Conservation (phyloP, 495 filamentous ascomycete species). For the Xylaria grammica region DNA sequence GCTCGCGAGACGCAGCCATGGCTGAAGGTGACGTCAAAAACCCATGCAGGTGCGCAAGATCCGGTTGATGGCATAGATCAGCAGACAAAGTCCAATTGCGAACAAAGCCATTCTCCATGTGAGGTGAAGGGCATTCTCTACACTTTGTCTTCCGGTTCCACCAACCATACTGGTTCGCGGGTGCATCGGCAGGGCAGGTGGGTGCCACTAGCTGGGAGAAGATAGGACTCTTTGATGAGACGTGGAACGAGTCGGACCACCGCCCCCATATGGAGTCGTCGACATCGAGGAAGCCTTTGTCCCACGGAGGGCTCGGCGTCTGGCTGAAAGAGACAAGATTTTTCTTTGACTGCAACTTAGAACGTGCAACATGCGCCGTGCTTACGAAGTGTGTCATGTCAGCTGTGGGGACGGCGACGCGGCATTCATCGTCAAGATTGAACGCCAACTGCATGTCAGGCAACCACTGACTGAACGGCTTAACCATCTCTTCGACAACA, state of each 20-base stretch:
- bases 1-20: constrained; percentile 63
- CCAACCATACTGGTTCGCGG: constrained; percentile 52
- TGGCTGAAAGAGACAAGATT: constrained; percentile 38
- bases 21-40: constrained; percentile 68
- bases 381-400: constrained; percentile 44
- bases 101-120: constrained; percentile 70
- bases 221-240: constrained; percentile 36
- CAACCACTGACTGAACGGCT: constrained; percentile 68
- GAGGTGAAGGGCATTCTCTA: constrained; percentile 63
- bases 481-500: constrained; percentile 70
- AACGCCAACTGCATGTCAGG: constrained; percentile 85
- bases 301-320: constrained; percentile 29
- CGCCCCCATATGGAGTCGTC: constrained; percentile 34
- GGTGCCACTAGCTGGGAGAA: constrained; percentile 57
- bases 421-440: constrained; percentile 78
- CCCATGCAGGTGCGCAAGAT: constrained; percentile 73
- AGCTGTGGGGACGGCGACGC: constrained; percentile 72
- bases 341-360: constrained; percentile 39
- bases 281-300: constrained; percentile 21
- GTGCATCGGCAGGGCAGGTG: constrained; percentile 63
- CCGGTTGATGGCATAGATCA: constrained; percentile 79
- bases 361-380: constrained; percentile 31
- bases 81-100: constrained; percentile 66
- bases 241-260: constrained; percentile 31
- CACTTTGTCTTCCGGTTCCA: constrained; percentile 64